Evolutionary conservation across 768 basidiomycete genomes (phyloP), one percentile per base, ranked within the genome.

Genomic region (Russula abietina): DNA sequence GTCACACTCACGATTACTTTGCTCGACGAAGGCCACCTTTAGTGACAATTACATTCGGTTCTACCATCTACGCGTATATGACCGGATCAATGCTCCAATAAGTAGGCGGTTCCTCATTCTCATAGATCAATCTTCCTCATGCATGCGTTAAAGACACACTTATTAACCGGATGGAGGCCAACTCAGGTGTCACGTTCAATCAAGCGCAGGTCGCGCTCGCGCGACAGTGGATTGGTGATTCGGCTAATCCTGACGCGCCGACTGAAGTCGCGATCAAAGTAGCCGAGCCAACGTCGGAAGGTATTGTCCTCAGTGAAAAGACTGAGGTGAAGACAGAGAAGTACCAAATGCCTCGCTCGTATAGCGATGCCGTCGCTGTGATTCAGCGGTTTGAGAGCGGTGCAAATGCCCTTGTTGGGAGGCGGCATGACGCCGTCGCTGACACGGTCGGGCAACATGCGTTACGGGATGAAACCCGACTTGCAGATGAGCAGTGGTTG

Each of bases 11-110:
- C 8, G 24, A 26, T 16, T 1, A 12, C 24, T 36, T 52, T 22
- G 26, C 30, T 39, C 17, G 2, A 50, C 11, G 2, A 11, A 24
- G 3, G 26, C 52, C 38, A 22, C 56, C 46, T 17, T 52, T 65
- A 92, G 91, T n/a, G 69, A 77, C 75, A 86, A 94, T 61, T 94
- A 88, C 71, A 89, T 97, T 68, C 82, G 87, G 12, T 93, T 97
- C 80, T 98, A 91, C 76, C 93, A 98, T 75, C 80, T 99, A 28
- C 83, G 97, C 33, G 78, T 87, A 1, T 99, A 95, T 71, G 95
- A 98, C 71, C 80, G 94, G 28, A 91, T 95, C 70, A 94, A 93
- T 70, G 86, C 87, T 0, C 88, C 91, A 1, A 72, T 76, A 65
- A 75, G 86, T 86, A 64, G 70, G 81, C 71, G 6, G 6, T 17